Evolutionary conservation across 805 yeast species (phyloP).

Genomic region (Yamadazyma ubonensis): DNA sequence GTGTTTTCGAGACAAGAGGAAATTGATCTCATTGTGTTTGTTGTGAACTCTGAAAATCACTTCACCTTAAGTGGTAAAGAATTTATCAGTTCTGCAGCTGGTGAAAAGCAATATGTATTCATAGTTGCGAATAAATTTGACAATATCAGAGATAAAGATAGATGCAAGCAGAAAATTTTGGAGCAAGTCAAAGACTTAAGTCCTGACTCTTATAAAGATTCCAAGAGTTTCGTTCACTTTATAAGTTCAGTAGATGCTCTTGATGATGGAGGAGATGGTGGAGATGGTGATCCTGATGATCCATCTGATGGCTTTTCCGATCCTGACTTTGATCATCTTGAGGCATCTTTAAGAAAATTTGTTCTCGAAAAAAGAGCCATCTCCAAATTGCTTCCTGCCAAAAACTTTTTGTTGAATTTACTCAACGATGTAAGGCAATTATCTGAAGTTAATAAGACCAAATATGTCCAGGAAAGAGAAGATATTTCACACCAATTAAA

Average conservation of each 20-base stretch:
- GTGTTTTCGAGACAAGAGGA: conserved; percentile 96
- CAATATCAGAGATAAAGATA: conserved; percentile 73
- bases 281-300: conserved; percentile 26
- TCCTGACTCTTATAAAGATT: conserved; percentile 87
- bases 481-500: conserved; percentile 48
- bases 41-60: conserved; percentile 94
- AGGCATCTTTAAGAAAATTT: conserved; percentile 80
- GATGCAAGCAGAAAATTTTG: conserved; percentile 73
- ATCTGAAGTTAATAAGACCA: conserved; percentile 60
- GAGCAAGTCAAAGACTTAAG: conserved; percentile 83
- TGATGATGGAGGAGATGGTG: conserved; percentile 36
- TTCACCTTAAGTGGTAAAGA: conserved; percentile 93
- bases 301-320: conserved; percentile 26
- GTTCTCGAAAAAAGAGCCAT: conserved; percentile 84
- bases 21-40: conserved; percentile 93
- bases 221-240: conserved; percentile 91
- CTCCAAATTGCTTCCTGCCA: conserved; percentile 90
- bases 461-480: conserved; percentile 47
- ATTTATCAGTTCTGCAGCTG: conserved; percentile 84
- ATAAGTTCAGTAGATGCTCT: conserved; percentile 63
- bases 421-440: conserved; percentile 62
- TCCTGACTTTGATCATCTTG: conserved; percentile 74
- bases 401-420: conserved; percentile 74
- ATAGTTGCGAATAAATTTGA: conserved; percentile 94
- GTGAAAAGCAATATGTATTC: conserved; percentile 87